phyloP scores from a whole-genome alignment of 805 yeast genomes.

The Middelhovenomyces tepae region DNA sequence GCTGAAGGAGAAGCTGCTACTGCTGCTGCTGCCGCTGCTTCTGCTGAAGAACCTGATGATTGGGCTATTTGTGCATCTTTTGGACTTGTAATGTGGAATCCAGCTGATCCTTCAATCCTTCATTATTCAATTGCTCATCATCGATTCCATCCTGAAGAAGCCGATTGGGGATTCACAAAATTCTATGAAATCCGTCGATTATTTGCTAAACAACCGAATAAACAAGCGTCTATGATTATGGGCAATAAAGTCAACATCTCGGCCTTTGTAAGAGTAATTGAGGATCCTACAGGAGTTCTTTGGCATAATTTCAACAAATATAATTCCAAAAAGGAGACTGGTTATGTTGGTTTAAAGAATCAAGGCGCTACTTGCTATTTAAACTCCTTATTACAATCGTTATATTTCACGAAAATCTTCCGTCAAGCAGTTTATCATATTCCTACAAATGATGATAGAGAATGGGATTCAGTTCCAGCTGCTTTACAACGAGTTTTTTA shows the following conservation, averaged over 20 bases:
- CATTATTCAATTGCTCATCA: constrained; percentile 61
- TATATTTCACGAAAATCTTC: constrained; percentile 75
- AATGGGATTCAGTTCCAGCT: constrained; percentile 57
- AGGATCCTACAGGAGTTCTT: constrained; percentile 87
- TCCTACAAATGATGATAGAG: constrained; percentile 59
- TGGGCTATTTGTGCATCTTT: constrained; percentile 94
- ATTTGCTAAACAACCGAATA: constrained; percentile 26
- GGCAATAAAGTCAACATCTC: constrained; percentile 61
- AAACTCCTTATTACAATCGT: constrained; percentile 84
- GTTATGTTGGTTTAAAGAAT: constrained; percentile 85
- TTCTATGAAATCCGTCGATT: constrained; percentile 52
- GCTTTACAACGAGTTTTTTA: constrained; percentile 87
- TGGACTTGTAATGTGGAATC: constrained; percentile 76
- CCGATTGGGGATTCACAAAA: constrained; percentile 95
- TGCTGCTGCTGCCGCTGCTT: constrained; percentile 25
- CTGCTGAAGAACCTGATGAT: constrained; percentile 22
- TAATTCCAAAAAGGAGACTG: constrained; percentile 80
- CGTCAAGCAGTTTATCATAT: constrained; percentile 81
- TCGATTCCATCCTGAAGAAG: constrained; percentile 63
- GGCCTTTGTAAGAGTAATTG: constrained; percentile 64
- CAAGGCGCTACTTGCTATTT: constrained; percentile 99
- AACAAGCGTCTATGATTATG: constrained; percentile 36
- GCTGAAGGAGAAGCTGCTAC: constrained; percentile 23
- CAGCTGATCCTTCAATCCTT: constrained; percentile 54
- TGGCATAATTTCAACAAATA: constrained; percentile 79